Evolutionary conservation across 2,329 filamentous ascomycete species (phyloP).

Genomic region (Lasiodiplodia sp.): DNA sequence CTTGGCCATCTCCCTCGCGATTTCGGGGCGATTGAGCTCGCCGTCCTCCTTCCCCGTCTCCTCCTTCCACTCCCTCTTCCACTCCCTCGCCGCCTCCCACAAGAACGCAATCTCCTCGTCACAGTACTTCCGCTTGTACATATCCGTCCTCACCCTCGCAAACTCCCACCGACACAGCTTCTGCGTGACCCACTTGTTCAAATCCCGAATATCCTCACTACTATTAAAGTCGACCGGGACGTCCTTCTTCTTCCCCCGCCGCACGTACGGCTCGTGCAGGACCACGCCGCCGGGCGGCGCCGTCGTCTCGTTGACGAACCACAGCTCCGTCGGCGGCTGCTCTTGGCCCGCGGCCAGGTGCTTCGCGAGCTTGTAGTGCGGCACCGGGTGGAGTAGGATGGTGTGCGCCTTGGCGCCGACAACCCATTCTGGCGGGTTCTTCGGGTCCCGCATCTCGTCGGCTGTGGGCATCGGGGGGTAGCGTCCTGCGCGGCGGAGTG

Average conservation of each 20-base stretch:
- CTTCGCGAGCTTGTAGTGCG: neutral
- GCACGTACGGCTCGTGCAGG: neutral
- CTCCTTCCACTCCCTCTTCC: neutral
- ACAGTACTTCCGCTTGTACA: neutral
- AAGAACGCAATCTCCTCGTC: neutral
- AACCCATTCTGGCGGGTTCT: neutral
- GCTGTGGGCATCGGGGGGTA: neutral
- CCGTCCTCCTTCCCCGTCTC: neutral
- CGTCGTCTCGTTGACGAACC: neutral
- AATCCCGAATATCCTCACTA: neutral
- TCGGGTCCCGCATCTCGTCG: neutral
- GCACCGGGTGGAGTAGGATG: neutral
- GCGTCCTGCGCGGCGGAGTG: neutral
- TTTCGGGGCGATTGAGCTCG: too few species aligned
- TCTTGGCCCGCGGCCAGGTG: too few species aligned
- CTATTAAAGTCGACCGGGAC: neutral
- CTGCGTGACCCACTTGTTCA: neutral
- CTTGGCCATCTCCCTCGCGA: neutral
- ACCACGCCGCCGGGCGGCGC: neutral
- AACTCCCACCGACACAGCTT: neutral
- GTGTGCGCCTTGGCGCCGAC: neutral
- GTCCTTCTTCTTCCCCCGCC: neutral
- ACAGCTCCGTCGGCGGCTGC: neutral
- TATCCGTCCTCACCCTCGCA: neutral
- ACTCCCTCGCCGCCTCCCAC: neutral